Evolutionary conservation across 306 rosid species (phyloP).

Genomic region (Crotalaria pallida): DNA sequence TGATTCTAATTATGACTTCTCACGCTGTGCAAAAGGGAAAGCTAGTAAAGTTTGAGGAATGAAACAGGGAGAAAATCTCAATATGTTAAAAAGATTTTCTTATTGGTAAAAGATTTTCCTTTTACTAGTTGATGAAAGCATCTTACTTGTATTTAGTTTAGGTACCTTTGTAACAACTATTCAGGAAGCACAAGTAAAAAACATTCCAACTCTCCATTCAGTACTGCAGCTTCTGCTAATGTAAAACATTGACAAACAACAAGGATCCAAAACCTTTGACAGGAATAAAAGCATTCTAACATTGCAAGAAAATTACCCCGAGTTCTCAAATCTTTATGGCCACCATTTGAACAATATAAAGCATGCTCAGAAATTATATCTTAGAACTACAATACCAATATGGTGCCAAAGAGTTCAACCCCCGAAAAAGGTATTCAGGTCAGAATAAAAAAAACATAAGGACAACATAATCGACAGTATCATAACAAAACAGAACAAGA

Average conservation of each 20-base stretch:
- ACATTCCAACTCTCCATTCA: not conserved
- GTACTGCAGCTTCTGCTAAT: not conserved
- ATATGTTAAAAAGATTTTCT: no score
- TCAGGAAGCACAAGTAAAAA: no score
- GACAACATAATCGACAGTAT: not conserved
- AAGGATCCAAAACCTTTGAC: not conserved
- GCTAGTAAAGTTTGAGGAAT: no score
- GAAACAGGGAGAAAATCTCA: no score
- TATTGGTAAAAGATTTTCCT: no score
- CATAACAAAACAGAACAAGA: not conserved
- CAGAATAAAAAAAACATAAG: not conserved
- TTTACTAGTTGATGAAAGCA: no score
- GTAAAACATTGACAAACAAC: not conserved
- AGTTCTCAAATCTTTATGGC: not conserved
- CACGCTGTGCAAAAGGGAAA: no score
- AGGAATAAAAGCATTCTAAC: not conserved
- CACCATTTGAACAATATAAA: not conserved
- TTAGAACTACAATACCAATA: constrained; percentile 11
- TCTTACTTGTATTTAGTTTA: no score
- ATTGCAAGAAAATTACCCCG: not conserved
- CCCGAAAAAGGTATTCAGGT: constrained; percentile 16
- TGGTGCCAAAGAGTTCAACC: not conserved
- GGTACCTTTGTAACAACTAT: no score
- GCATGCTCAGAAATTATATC: constrained; percentile 18
- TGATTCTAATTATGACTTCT: no score